Conservation (phyloP, 306 rosid species). For the Rosa persica region DNA sequence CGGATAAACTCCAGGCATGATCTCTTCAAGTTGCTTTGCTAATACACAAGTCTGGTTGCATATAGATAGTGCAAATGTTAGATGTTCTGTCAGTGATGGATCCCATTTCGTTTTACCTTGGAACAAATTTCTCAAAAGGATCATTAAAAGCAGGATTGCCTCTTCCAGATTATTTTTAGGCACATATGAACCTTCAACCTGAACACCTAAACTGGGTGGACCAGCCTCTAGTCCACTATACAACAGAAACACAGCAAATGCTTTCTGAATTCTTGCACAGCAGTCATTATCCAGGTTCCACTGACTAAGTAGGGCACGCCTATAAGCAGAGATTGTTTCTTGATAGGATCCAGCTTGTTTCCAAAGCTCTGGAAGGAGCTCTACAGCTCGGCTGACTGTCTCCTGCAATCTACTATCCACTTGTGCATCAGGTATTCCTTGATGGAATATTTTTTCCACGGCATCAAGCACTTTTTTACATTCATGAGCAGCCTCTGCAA, state of each 20-base stretch:
- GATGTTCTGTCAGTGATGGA: conserved; percentile 88
- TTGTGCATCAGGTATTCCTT: conserved; percentile 74
- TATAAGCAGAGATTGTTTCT: conserved; percentile 75
- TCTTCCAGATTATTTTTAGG: conserved; percentile 95
- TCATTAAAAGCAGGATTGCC: conserved; percentile 85
- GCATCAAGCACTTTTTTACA: conserved; percentile 82
- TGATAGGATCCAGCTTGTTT: conserved; percentile 61
- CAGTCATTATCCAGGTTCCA: conserved; percentile 90
- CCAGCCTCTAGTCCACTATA: conserved; percentile 88
- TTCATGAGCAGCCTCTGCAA: conserved; percentile 85
- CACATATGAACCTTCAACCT: conserved; percentile 72
- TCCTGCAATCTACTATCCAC: conserved; percentile 86
- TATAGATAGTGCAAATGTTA: conserved; percentile 77
- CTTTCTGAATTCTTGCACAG: conserved; percentile 85
- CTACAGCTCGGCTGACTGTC: conserved; percentile 79
- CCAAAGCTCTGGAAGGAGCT: conserved; percentile 96
- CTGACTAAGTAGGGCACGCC: conserved; percentile 81
- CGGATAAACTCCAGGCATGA: conserved; percentile 82
- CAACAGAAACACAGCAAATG: conserved; percentile 68
- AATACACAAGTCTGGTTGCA: conserved; percentile 78
- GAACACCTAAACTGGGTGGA: conserved; percentile 85
- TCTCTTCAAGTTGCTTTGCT: conserved; percentile 77
- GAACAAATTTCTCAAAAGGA: conserved; percentile 62
- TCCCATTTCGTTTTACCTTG: conserved; percentile 82
- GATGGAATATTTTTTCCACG: conserved; percentile 77